These are phyloP conservation scores for Epichloe sp. DNA, from an alignment of 2,329 filamentous ascomycete genomes.

Conservation along the genomic window DNA sequence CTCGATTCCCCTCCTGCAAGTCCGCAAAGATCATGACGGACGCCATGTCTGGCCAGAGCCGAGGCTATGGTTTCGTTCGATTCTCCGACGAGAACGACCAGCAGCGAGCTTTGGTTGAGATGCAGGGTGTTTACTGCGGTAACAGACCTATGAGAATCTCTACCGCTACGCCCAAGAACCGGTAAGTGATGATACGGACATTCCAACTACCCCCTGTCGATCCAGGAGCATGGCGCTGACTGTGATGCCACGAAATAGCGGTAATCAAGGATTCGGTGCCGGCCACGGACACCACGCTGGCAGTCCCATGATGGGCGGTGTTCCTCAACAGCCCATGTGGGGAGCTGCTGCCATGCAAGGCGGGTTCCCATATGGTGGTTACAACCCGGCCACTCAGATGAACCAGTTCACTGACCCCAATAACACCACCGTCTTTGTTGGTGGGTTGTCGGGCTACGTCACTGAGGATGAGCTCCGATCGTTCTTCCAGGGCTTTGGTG, in stretches of 20 bases:
- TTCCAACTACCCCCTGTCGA: background rate
- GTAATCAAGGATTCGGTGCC: conserved; percentile 25
- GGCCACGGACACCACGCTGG: conserved; percentile 30
- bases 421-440: conserved; percentile 98
- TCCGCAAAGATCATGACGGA: conserved; percentile 99
- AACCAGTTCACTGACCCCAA: conserved; percentile 99
- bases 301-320: conserved; percentile 30
- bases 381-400: conserved; percentile 51
- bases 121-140: conserved; percentile 98
- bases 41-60: conserved; percentile 92
- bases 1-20: conserved; percentile 93
- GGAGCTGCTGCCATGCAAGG: conserved; percentile 19
- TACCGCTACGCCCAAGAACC: conserved; percentile 94
- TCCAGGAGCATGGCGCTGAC: conserved; percentile 1
- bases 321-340: conserved; percentile 33
- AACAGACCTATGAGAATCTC: conserved; percentile 98
- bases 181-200: conserved; percentile 22
- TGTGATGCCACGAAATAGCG: conserved; percentile 9
- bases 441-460: conserved; percentile 91
- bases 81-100: conserved; percentile 94
- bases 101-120: conserved; percentile 88
- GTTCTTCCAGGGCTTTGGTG: conserved; percentile 98
- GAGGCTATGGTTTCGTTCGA: conserved; percentile 94
- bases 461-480: conserved; percentile 99
- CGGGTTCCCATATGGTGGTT: conserved; percentile 27